These are phyloP conservation scores for Arthromyces matolae DNA, from an alignment of 768 basidiomycete genomes.

Conservation along the genomic window DNA sequence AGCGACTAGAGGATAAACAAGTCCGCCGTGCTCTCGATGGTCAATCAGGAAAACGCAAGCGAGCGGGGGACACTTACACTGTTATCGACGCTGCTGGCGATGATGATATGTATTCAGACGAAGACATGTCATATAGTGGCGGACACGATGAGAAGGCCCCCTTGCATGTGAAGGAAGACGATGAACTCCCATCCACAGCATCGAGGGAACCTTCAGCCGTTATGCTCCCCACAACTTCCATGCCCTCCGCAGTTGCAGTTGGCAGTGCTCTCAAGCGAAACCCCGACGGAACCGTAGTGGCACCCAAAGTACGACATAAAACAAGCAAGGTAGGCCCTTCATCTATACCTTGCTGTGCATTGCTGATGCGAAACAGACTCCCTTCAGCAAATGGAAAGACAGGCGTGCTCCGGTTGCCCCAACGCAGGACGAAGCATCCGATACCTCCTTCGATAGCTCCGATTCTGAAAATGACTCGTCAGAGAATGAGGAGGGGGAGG, in stretches of 20 bases:
- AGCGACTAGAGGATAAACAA: conserved; percentile 57
- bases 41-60: conserved; percentile 45
- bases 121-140: conserved; percentile 20
- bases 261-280: conserved; percentile 69
- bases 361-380: conserved; percentile 23
- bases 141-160: background rate
- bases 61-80: conserved; percentile 35
- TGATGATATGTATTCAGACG: conserved; percentile 21
- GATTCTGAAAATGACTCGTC: conserved; percentile 63
- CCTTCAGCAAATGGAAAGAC: conserved; percentile 51
- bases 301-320: conserved; percentile 48
- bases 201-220: too few relatives aligned
- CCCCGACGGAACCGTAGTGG: conserved; percentile 53
- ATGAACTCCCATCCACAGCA: background rate
- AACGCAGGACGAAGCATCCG: conserved; percentile 42
- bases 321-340: conserved; percentile 37
- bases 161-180: background rate
- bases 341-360: conserved; percentile 1
- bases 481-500: conserved; percentile 15
- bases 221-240: too few relatives aligned
- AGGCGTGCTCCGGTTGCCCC: conserved; percentile 20
- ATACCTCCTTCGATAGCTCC: conserved; percentile 73
- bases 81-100: conserved; percentile 32
- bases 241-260: too few relatives aligned
- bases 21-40: conserved; percentile 51